Evolutionary conservation across 169 alveolate genomes (phyloP).

Genomic region (Fabrea salina): DNA sequence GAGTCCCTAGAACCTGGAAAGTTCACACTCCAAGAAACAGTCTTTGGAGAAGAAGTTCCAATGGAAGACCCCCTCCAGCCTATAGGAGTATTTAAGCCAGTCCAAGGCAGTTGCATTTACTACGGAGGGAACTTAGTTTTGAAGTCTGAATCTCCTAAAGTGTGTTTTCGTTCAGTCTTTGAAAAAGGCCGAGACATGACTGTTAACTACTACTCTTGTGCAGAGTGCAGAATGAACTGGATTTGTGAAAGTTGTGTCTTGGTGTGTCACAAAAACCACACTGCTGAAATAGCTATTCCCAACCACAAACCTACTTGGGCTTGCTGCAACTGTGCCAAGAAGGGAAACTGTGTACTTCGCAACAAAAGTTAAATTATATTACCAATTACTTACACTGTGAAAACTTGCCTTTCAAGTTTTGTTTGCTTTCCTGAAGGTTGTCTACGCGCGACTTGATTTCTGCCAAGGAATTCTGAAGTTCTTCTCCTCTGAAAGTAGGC

Average conservation of each 20-base stretch:
- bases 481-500: too few species aligned
- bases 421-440: too few species aligned
- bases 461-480: too few species aligned
- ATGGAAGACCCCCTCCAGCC: background rate
- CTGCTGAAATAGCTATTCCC: background rate
- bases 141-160: conserved; percentile 39
- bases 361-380: too few species aligned
- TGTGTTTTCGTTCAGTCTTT: conserved; percentile 45
- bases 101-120: conserved; percentile 32
- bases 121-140: conserved; percentile 31
- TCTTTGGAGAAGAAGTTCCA: background rate
- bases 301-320: conserved; percentile 24
- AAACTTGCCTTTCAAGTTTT: too few species aligned
- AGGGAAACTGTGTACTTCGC: background rate
- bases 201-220: conserved; percentile 41
- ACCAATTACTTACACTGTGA: too few species aligned
- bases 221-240: conserved; percentile 42
- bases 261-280: conserved; percentile 14
- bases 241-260: conserved; percentile 47
- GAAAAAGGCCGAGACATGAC: conserved; percentile 36
- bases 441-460: too few species aligned
- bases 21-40: background rate
- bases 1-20: background rate
- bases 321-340: conserved; percentile 26
- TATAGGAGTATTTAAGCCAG: conserved; percentile 3